Percentiles rank a stretch among this genome's conserved stretches.
phyloP scores from a whole-genome alignment of 306 rosid genomes.

The Cicer bijugum region DNA sequence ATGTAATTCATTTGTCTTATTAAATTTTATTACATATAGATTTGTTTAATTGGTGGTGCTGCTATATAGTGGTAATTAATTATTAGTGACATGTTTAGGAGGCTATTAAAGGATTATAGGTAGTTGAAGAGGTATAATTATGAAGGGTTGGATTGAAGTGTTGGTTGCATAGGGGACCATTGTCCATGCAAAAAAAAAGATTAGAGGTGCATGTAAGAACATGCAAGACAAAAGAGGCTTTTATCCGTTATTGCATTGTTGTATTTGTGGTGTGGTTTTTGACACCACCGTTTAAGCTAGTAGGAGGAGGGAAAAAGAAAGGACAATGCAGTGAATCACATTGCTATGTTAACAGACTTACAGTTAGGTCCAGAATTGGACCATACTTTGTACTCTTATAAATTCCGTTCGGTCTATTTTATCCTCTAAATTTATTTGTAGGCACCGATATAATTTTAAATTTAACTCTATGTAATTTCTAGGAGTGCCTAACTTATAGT shows the following conservation, averaged over 20 bases:
- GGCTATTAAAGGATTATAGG: conserved; percentile 41
- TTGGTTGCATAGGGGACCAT: conserved; percentile 48
- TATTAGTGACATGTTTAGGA: conserved; percentile 26
- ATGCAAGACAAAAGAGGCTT: conserved; percentile 60
- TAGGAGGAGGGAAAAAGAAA: conserved; percentile 23
- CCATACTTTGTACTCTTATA: conserved; percentile 17
- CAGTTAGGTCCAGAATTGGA: conserved; percentile 39
- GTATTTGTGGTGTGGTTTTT: conserved; percentile 44
- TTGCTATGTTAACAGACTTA: conserved; percentile 27
- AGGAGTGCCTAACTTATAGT: not conserved
- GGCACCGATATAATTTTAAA: not conserved
- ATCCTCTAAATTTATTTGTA: conserved; percentile 32
- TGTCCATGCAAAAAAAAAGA: conserved; percentile 54
- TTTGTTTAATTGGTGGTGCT: too few species aligned
- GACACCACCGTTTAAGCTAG: conserved; percentile 32
- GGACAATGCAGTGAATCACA: conserved; percentile 38
- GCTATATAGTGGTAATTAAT: conserved; percentile 1
- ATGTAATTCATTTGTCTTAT: conserved; percentile 35
- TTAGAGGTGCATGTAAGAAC: conserved; percentile 48
- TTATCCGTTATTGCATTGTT: conserved; percentile 47
- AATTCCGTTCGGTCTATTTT: conserved; percentile 23
- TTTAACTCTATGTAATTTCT: not conserved
- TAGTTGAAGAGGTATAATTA: conserved; percentile 44
- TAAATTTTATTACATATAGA: conserved; percentile 14
- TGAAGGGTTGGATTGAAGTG: not conserved